phyloP scores from a whole-genome alignment of 108 stramenopile species.

The Cyclotella atomus region DNA sequence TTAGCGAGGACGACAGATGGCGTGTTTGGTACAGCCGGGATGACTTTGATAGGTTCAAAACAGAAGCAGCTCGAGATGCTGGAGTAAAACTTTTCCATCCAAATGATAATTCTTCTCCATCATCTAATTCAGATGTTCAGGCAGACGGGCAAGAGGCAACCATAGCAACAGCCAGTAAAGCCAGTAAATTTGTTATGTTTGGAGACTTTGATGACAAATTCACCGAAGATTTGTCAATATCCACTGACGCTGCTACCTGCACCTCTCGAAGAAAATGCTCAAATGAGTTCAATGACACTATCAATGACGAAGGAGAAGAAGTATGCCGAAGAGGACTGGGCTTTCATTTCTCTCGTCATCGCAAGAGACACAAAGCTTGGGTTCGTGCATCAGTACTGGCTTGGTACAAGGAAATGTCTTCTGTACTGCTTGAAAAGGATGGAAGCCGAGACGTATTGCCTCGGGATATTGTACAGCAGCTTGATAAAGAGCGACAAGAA shows the following conservation, averaged over 20 bases:
- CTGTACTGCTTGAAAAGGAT: neutral
- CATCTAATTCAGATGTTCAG: neutral
- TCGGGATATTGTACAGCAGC: neutral
- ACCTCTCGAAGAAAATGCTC: neutral
- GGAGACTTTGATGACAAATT: neutral
- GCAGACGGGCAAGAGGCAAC: neutral
- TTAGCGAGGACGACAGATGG: neutral
- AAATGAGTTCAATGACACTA: slow-evolving; percentile 1
- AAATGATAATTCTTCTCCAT: neutral
- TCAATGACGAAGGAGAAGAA: neutral
- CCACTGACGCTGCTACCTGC: neutral
- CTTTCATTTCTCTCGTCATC: neutral
- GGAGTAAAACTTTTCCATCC: neutral
- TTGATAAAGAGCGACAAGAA: neutral
- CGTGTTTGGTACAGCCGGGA: neutral
- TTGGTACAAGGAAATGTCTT: neutral
- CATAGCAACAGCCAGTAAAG: neutral
- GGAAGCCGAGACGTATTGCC: neutral
- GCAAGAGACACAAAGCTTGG: neutral
- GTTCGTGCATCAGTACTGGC: neutral
- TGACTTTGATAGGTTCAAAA: neutral
- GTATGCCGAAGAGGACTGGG: neutral
- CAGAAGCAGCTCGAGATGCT: neutral
- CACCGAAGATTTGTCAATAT: neutral
- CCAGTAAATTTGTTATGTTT: neutral